Percentiles rank a stretch among this genome's conserved stretches.
phyloP scores from a whole-genome alignment of 2,329 filamentous ascomycete genomes.

The Cercospora sp. region DNA sequence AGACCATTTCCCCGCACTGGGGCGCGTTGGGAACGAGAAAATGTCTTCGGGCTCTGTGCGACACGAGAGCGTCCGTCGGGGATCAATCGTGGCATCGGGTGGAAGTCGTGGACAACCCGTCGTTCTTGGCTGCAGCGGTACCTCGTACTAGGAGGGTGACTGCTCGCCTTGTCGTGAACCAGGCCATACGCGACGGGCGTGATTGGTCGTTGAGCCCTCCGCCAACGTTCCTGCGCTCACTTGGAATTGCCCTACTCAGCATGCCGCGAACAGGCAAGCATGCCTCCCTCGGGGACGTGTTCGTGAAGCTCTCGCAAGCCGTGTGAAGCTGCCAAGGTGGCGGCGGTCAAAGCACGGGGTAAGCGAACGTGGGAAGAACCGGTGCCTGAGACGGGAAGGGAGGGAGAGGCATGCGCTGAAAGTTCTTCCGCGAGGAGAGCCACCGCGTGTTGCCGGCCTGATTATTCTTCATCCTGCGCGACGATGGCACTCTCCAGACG shows the following conservation, averaged over 20 bases:
- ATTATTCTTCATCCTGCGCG: not conserved
- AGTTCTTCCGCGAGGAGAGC: not conserved
- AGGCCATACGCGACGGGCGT: not conserved
- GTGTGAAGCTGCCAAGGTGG: not conserved
- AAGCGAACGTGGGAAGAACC: not conserved
- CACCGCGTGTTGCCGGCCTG: not conserved
- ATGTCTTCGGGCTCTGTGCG: not conserved
- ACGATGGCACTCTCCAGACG: not conserved
- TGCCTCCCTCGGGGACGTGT: not conserved
- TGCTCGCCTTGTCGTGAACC: not conserved
- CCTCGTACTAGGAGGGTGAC: not conserved
- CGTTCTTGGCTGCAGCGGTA: constrained; percentile 3
- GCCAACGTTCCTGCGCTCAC: not conserved
- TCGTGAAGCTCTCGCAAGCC: not conserved
- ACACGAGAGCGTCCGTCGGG: not conserved
- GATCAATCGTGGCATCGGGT: not conserved
- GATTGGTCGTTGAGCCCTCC: not conserved
- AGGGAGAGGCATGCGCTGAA: not conserved
- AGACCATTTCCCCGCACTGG: constrained; percentile 7
- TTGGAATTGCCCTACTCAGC: not conserved
- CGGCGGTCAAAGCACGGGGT: not conserved
- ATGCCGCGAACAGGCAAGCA: not conserved
- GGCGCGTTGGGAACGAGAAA: not conserved
- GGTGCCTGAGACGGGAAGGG: not conserved
- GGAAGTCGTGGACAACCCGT: not conserved